These are phyloP conservation scores for Cryptococcus sp. DNA, from an alignment of 1,284 basidiomycete species.

Conservation along the genomic window DNA sequence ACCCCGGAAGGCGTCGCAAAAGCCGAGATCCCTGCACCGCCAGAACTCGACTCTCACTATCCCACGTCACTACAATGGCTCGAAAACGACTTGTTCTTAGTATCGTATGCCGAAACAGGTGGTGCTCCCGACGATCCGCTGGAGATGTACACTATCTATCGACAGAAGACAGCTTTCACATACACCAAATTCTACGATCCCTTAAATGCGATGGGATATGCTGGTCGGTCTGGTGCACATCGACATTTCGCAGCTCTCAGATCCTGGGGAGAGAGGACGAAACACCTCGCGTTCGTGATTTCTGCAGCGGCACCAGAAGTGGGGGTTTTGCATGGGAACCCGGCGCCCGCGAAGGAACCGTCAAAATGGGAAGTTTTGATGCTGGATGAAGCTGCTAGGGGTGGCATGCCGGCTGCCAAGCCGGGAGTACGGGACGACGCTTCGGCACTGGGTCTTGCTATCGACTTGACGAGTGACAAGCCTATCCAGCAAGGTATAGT, in stretches of 20 bases:
- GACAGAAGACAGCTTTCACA: slow-evolving; percentile 37
- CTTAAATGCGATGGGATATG: slow-evolving; percentile 48
- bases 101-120: slow-evolving; percentile 53
- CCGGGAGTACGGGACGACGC: slow-evolving; percentile 53
- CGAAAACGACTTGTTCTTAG: slow-evolving; percentile 60
- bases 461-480: slow-evolving; percentile 57
- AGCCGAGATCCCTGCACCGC: slow-evolving; percentile 52
- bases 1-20: slow-evolving; percentile 58
- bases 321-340: slow-evolving; percentile 41
- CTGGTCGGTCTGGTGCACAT: slow-evolving; percentile 38
- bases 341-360: slow-evolving; percentile 23
- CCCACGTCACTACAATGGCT: slow-evolving; percentile 57
- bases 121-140: slow-evolving; percentile 49
- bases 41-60: slow-evolving; percentile 39
- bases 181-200: slow-evolving; percentile 54
- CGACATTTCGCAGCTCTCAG: slow-evolving; percentile 52
- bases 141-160: slow-evolving; percentile 48
- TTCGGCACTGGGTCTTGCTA: slow-evolving; percentile 55
- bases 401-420: slow-evolving; percentile 54
- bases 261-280: slow-evolving; percentile 48
- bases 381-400: slow-evolving; percentile 58
- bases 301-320: slow-evolving; percentile 54
- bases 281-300: slow-evolving; percentile 54
- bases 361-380: slow-evolving; percentile 55
- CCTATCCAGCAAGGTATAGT: slow-evolving; percentile 53